Base-by-base conservation (phyloP, 2,329 filamentous ascomycete genomes). In the Talaromyces sp. region DNA sequence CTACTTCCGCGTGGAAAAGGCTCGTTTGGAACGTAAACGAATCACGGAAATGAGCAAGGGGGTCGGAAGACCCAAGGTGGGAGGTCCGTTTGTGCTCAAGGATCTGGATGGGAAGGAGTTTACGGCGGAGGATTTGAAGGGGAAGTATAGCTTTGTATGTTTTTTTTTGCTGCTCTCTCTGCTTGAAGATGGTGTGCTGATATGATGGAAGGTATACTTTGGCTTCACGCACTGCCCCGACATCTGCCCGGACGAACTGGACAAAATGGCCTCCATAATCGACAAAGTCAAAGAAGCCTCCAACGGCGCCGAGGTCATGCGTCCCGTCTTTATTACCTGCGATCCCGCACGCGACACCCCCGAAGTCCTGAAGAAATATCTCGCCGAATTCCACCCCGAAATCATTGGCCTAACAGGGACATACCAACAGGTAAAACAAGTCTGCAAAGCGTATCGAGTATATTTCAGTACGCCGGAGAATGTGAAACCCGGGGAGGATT, bases 211-310 rank as follows among this genome's bases (percentile, higher is more conserved):
- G 92, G 88, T 98, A 43, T 99, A 99, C 82, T 99, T 99, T 77
- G 95, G 95, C 73, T 99, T 99, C 85, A 94, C 92, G 8, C 93
- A 97, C 79, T 99, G 95, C 77, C 95, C 95, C 27, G 95, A 99
- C 77, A 99, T 99, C 76, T 99, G 95, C 82, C 95, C 95, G 38
- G 95, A 99, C 75, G 95, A 99, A 81, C 89, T 99, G 72, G 95
- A 99, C 82, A 99, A 99, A 83, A 97, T 99, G 93, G 91, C 94
- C n/a, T 85, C 85, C 66, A 97, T 98, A 87, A 90, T 96, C 74
- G 93, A 99, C 75, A 82, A 82, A 66, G 85, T 89, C 62, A 76
- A 77, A 67, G 76, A 74, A 43, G 73, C 70, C 51, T 78, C 77
- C 22, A 73, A 74, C 56, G 76, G 74, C 36, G 73, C 77, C 61